phyloP scores from a whole-genome alignment of 495 filamentous ascomycete genomes.

The Neurospora sublineolata region DNA sequence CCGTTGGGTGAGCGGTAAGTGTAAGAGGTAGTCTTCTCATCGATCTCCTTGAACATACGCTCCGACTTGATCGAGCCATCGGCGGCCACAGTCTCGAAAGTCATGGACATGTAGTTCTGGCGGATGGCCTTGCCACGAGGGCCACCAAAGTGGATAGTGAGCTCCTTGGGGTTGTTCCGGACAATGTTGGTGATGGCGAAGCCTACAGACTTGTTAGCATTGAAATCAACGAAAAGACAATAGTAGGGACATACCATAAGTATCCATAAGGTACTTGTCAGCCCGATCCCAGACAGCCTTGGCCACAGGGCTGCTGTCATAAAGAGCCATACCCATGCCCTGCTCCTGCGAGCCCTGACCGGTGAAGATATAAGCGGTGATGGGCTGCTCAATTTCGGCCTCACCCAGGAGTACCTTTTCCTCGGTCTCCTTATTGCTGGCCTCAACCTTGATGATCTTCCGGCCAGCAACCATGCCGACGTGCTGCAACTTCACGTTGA shows the following conservation, averaged over 20 bases:
- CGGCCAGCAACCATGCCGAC: slow-evolving; percentile 95
- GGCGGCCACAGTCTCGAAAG: slow-evolving; percentile 86
- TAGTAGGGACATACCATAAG: slow-evolving; percentile 65
- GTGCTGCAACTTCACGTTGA: slow-evolving; percentile 88
- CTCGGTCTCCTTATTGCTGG: slow-evolving; percentile 82
- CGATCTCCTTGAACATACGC: slow-evolving; percentile 97
- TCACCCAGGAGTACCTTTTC: slow-evolving; percentile 92
- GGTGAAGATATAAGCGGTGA: slow-evolving; percentile 94
- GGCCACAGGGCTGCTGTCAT: slow-evolving; percentile 80
- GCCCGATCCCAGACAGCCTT: slow-evolving; percentile 97
- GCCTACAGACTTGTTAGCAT: slow-evolving; percentile 44
- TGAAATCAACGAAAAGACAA: not conserved
- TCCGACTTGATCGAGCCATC: slow-evolving; percentile 93
- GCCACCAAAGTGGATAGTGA: slow-evolving; percentile 96
- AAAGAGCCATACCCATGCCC: slow-evolving; percentile 99
- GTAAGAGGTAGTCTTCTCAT: slow-evolving; percentile 84
- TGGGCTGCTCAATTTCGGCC: slow-evolving; percentile 97
- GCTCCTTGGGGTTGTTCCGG: slow-evolving; percentile 97
- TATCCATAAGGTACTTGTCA: slow-evolving; percentile 95
- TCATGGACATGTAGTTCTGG: slow-evolving; percentile 99
- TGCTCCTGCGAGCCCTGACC: slow-evolving; percentile 97
- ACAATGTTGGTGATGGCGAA: slow-evolving; percentile 98
- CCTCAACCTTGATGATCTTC: slow-evolving; percentile 98
- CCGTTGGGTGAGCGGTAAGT: slow-evolving; percentile 94
- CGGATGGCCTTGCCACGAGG: slow-evolving; percentile 94